Evolutionary conservation across 495 filamentous ascomycete species (phyloP).

Genomic region (Tuber brumale): DNA sequence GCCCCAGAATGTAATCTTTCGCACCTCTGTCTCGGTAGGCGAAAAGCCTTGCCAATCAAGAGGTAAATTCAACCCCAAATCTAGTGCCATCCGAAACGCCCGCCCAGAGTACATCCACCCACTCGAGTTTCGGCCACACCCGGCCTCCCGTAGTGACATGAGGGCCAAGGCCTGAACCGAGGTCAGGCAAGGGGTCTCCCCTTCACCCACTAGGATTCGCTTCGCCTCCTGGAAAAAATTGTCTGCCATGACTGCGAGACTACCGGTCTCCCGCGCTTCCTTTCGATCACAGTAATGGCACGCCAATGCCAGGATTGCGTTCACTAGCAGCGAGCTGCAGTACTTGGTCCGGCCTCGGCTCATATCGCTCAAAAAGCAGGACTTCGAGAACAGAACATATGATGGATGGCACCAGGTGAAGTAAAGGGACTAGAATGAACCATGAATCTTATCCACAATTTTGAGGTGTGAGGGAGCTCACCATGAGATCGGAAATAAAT

Average conservation of each 20-base stretch:
- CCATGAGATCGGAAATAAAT: constrained; percentile 58
- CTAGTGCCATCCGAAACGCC: constrained; percentile 59
- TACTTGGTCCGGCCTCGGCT: constrained; percentile 51
- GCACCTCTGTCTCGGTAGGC: constrained; percentile 52
- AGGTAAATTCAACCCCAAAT: constrained; percentile 56
- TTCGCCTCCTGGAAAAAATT: constrained; percentile 66
- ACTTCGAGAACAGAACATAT: constrained; percentile 63
- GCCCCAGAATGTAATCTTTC: constrained; percentile 66
- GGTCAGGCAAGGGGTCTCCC: constrained; percentile 58
- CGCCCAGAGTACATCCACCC: constrained; percentile 62
- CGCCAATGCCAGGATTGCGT: constrained; percentile 64
- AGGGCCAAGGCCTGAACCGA: constrained; percentile 72
- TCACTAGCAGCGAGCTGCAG: constrained; percentile 68
- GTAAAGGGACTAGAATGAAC: constrained; percentile 50
- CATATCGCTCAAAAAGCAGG: constrained; percentile 65
- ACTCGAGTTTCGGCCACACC: constrained; percentile 58
- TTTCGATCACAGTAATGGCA: constrained; percentile 66
- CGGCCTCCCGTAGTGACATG: constrained; percentile 63
- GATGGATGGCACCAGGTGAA: constrained; percentile 79
- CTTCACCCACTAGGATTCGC: constrained; percentile 49
- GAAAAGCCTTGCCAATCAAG: constrained; percentile 27
- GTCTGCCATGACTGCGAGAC: constrained; percentile 40
- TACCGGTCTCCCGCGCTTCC: constrained; percentile 57
- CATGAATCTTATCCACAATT: neutral
- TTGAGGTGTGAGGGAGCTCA: constrained; percentile 15